A percentile compares a stretch with the other conserved stretches of the same genome.
These are phyloP conservation scores for Neofusicoccum kwambonambiense DNA, from an alignment of 2,329 filamentous ascomycete genomes.

Conservation along the genomic window DNA sequence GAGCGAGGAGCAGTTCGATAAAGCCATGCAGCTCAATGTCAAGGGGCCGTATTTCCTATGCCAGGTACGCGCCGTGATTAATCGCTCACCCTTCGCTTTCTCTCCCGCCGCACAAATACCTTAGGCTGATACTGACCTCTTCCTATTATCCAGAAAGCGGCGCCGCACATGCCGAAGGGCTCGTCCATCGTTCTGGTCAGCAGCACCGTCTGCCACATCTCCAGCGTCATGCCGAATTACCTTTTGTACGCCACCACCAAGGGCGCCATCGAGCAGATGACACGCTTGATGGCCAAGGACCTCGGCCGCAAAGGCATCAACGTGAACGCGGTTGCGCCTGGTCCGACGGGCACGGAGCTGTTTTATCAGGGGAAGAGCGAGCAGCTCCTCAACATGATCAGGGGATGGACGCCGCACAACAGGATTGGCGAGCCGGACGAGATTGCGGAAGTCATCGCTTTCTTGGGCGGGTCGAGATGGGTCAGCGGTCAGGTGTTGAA, in stretches of 20 bases:
- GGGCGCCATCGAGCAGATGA: constrained; percentile 61
- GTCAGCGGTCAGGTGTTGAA: constrained; percentile 29
- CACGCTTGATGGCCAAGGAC: constrained; percentile 56
- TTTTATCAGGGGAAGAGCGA: constrained; percentile 37
- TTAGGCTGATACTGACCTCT: constrained; percentile 2
- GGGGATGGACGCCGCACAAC: background rate
- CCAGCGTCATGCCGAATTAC: constrained; percentile 51
- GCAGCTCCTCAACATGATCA: constrained; percentile 38
- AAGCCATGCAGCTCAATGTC: constrained; percentile 53
- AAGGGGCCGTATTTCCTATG: constrained; percentile 42
- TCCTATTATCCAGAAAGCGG: constrained; percentile 40
- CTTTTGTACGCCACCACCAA: constrained; percentile 47
- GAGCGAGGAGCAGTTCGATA: constrained; percentile 54
- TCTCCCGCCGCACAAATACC: background rate
- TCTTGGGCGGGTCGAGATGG: constrained; percentile 23
- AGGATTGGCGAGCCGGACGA: constrained; percentile 27
- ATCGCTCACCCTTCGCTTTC: constrained; percentile 1
- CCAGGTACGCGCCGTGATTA: background rate
- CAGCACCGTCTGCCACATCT: constrained; percentile 44
- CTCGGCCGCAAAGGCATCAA: constrained; percentile 52
- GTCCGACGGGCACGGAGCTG: constrained; percentile 56
- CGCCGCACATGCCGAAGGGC: constrained; percentile 50
- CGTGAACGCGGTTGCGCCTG: constrained; percentile 54
- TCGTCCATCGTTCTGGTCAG: constrained; percentile 22
- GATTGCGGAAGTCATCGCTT: constrained; percentile 27